Evolutionary conservation across 2,329 filamentous ascomycete species (phyloP), one percentile per base, ranked within the genome.

Genomic region (Chrysoporthe deuterocubensis): DNA sequence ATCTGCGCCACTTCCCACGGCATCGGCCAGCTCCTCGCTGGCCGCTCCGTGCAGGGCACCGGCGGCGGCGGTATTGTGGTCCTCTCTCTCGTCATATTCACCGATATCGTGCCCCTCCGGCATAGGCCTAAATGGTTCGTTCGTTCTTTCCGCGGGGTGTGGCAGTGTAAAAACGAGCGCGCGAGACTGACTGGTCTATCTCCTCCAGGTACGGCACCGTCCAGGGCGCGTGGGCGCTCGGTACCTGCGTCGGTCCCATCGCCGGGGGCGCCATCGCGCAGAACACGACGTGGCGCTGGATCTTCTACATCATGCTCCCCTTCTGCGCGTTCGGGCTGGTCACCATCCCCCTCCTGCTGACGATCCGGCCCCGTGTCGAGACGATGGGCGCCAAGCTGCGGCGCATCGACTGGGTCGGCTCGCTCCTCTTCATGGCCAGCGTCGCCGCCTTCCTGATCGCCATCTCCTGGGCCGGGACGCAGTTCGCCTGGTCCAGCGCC

Each of bases 301-400:
- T 80, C 34, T 86, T 87, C 70, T 84, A 82, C 68, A 70, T 83
- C 59, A 83, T 82, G 76, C 77, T 83, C 46, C 82, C 82, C 16
- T 78, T 83, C 69, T 78, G 81, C 68, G 79, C 73, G 58, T 71
- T 80, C 37, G 76, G 81, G 1, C 73, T 84, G 4, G 65, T 81
- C 37, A 70, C 80, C 21, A 72, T 82, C 16, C 75, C 82, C 13
- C 75, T 80, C 58, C 76, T 86, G 3, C 76, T 82, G 52, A 81
- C 82, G 16, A 72, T 81, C 48, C 76, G 76, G 44, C 76, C 78
- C 0, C 72, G 71, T 54, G 69, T 72, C 40, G 75, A 77, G 2
- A 78, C 77, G 0, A 67, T 79, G 11, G 59, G 43, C 32, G 70
- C 77, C 62, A 80, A 81, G 65, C 72, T 82, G 9, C 68, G 66